Evolutionary conservation across 345 rosid genomes (phyloP).

Genomic region (Salix exigua): DNA sequence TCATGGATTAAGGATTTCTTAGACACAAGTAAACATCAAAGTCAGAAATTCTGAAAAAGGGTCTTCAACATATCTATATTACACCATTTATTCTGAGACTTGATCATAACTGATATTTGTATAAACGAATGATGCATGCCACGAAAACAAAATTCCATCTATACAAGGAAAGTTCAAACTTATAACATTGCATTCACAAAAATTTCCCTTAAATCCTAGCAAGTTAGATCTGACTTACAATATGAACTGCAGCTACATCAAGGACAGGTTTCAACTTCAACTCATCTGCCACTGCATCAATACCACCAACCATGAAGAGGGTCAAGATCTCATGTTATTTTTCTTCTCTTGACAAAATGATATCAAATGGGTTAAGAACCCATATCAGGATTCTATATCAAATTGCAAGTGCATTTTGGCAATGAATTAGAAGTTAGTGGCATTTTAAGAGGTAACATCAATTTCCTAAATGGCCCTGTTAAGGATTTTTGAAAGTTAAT

Average conservation of each 20-base stretch:
- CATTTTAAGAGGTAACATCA: background rate
- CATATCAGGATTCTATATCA: background rate
- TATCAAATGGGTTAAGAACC: slow-evolving; percentile 1
- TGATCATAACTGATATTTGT: background rate
- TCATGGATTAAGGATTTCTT: background rate
- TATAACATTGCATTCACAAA: slow-evolving; percentile 1
- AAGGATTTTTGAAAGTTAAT: background rate
- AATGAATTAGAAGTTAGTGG: background rate
- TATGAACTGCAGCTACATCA: slow-evolving; percentile 9
- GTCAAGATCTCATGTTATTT: slow-evolving; percentile 8
- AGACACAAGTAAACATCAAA: background rate
- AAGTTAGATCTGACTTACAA: slow-evolving; percentile 10
- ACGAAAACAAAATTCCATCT: background rate
- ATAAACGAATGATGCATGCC: background rate
- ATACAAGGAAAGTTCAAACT: background rate
- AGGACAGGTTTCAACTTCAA: slow-evolving; percentile 16
- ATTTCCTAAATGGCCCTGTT: background rate
- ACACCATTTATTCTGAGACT: background rate
- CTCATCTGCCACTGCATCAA: slow-evolving; percentile 68
- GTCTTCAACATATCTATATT: background rate
- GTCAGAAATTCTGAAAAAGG: background rate
- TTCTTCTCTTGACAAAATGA: background rate
- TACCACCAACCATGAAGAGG: slow-evolving; percentile 17
- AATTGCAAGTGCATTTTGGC: background rate
- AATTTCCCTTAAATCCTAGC: background rate